Evolutionary conservation across 768 basidiomycete species (phyloP).

Genomic region (Termitomyces sp.): DNA sequence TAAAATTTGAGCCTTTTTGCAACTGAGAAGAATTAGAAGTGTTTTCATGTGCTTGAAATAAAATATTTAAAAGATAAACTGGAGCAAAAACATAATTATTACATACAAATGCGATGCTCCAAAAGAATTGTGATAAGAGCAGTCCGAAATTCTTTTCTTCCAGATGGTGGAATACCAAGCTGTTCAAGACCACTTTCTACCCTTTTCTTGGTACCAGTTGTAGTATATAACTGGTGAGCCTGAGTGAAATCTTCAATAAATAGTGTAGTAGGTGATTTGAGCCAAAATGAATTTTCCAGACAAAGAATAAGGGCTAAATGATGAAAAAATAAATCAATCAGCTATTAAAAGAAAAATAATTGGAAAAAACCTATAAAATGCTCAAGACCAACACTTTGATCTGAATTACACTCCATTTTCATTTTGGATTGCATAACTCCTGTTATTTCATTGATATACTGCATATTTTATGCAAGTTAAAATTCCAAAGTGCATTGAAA

Average conservation of each 20-base stretch:
- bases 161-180: neutral
- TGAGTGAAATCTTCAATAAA: neutral
- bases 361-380: neutral
- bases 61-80: neutral
- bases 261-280: neutral
- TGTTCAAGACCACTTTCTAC: neutral
- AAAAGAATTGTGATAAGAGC: neutral
- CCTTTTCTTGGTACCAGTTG: neutral
- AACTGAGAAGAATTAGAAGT: neutral
- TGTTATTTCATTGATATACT: neutral
- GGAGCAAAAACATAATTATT: neutral
- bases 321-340: neutral
- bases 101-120: neutral
- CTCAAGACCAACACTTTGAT: neutral
- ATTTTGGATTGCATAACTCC: neutral
- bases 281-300: neutral
- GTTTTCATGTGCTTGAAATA: neutral
- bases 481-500: rapidly evolving
- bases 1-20: neutral
- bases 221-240: neutral
- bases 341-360: neutral
- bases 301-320: neutral
- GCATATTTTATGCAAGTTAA: neutral
- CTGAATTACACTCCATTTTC: neutral
- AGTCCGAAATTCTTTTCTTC: neutral